Base-by-base conservation (phyloP, 306 rosid species). In the Fragaria iinumae region DNA sequence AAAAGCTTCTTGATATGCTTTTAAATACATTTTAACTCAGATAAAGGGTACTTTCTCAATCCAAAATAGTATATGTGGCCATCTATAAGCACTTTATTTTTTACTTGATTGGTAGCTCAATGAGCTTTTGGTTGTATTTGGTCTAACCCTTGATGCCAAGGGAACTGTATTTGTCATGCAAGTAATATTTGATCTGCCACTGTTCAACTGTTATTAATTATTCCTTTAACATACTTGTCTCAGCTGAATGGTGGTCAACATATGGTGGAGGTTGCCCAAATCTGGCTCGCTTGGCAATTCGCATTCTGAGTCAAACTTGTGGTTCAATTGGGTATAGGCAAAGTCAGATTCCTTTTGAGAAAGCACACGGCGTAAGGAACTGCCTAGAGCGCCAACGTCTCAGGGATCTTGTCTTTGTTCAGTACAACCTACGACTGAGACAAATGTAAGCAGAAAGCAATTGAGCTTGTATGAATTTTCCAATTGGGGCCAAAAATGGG, bases 231-330 rank as follows among this genome's bases (percentile, higher is more conserved):
- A 43, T 81, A 45, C 29, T 83, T 70, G 66, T 89, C 80, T 66
- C 76, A 93, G 96, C 90, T 63, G 98, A 93, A 86, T 93, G 98
- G 98, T 94, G 97, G 98, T 90, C 96, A 75, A 89, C 97, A 73
- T 91, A 90, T 81, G 97, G 96, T 77, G 94, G 96, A 81, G 89
- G 90, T 73, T 93, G 96, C 85, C 96, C 97, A 25, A 90, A 89
- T 86, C 84, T 93, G 83, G 85, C 97, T 2, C 94, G 91, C 69
- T 72, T 94, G 77, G 96, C 97, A 20, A 83, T 89, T 75, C 94
- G 87, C 20, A 87, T 94, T 85, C 98, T 94, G 82, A 89, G 96
- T 72, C 98, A 91, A 83, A 90, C 97, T 67, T 91, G 94, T 86
- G 82, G 93, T 76, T 77, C 73, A 29, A 48, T 80, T 76, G 76